Evolutionary conservation across 139 green algal species (phyloP).

Genomic region (Haematococcus lacustris): DNA sequence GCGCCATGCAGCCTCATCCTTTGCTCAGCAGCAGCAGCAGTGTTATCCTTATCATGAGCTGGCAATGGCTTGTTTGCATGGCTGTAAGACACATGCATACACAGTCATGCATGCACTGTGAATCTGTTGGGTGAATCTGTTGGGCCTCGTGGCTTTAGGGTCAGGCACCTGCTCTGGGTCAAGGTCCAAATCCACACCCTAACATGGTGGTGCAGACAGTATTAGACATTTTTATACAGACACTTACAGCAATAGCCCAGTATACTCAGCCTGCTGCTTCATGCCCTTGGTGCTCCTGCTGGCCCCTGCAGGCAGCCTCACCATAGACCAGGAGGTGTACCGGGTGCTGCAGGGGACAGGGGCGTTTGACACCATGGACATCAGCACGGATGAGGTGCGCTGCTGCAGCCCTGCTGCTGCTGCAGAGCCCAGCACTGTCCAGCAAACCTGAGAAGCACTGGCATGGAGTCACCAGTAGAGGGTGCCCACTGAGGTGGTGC

Average conservation of each 20-base stretch:
- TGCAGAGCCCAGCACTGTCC: too few relatives aligned
- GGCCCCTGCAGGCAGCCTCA: conserved; percentile 39
- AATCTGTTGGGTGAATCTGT: not conserved
- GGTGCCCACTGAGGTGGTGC: too few relatives aligned
- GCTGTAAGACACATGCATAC: not conserved
- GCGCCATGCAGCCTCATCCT: too few relatives aligned
- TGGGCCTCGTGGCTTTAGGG: too few relatives aligned
- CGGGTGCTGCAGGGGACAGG: conserved; percentile 60
- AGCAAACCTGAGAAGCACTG: too few relatives aligned
- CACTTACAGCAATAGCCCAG: not conserved
- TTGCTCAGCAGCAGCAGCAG: too few relatives aligned
- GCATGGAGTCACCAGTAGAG: too few relatives aligned
- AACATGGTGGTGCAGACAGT: not conserved
- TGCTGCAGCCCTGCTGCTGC: too few relatives aligned
- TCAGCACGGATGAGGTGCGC: conserved; percentile 72
- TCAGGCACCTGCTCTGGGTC: too few relatives aligned
- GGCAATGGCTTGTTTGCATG: not conserved
- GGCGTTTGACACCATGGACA: conserved; percentile 69
- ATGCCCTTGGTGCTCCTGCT: not conserved
- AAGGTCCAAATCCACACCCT: not conserved
- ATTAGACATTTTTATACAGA: not conserved
- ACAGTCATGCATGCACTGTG: not conserved
- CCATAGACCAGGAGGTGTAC: conserved; percentile 76
- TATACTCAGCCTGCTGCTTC: not conserved
- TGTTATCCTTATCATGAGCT: too few relatives aligned